phyloP scores from a whole-genome alignment of 305 asterid genomes.

The Coffea humblotiana region DNA sequence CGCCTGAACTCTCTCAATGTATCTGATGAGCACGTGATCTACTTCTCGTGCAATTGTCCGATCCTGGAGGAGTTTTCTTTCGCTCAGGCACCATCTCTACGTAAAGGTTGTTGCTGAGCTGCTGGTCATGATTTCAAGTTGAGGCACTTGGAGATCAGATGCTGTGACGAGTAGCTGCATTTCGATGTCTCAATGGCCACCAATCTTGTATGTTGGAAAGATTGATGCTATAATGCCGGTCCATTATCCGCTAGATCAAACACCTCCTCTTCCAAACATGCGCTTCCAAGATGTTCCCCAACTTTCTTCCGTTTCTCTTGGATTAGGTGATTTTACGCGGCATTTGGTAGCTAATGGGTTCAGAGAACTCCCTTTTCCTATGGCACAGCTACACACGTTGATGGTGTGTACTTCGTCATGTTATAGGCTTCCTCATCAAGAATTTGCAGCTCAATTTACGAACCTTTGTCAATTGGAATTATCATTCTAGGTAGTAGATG shows the following conservation, averaged over 20 bases:
- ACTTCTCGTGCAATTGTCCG: not conserved
- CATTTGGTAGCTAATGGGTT: not conserved
- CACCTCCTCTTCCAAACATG: not conserved
- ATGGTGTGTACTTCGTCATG: not conserved
- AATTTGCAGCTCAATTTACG: not conserved
- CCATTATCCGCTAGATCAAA: too few relatives aligned
- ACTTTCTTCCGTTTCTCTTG: slow-evolving; percentile 7
- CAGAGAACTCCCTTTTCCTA: not conserved
- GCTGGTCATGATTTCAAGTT: not conserved
- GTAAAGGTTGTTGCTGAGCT: not conserved
- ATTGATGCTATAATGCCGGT: not conserved
- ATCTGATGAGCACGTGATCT: not conserved
- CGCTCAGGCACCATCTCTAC: not conserved
- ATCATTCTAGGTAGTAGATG: not conserved
- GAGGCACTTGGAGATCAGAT: not conserved
- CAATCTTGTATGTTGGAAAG: not conserved
- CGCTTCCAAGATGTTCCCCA: not conserved
- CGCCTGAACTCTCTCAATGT: not conserved
- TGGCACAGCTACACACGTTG: slow-evolving; percentile 8
- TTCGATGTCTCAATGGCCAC: not conserved
- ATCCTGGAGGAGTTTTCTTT: not conserved
- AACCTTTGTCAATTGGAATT: not conserved
- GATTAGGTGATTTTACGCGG: not conserved
- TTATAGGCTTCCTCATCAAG: not conserved
- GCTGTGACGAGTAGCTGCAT: not conserved